phyloP scores from a whole-genome alignment of 345 rosid genomes.

The Hibiscus trionum region DNA sequence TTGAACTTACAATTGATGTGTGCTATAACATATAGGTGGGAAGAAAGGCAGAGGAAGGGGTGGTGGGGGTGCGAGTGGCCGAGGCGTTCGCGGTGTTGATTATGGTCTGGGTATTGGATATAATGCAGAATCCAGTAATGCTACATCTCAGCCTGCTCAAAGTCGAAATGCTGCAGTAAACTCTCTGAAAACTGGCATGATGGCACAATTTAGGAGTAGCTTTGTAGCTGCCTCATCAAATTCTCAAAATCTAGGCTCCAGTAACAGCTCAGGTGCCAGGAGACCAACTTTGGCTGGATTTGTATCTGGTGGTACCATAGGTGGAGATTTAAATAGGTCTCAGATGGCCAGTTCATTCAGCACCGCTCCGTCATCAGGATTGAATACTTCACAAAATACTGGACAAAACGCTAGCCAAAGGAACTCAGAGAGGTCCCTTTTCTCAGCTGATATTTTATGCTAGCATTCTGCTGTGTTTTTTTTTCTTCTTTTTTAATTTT shows the following conservation, averaged over 20 bases:
- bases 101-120: slow-evolving; percentile 95
- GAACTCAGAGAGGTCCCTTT: slow-evolving; percentile 48
- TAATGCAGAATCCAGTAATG: slow-evolving; percentile 45
- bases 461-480: not conserved
- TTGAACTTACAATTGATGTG: slow-evolving; percentile 16
- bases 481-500: not conserved
- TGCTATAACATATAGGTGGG: slow-evolving; percentile 50
- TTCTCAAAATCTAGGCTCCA: slow-evolving; percentile 36
- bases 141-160: slow-evolving; percentile 34
- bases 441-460: not conserved
- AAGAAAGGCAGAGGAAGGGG: slow-evolving; percentile 64
- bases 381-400: slow-evolving; percentile 29
- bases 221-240: slow-evolving; percentile 85
- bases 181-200: slow-evolving; percentile 61
- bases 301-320: slow-evolving; percentile 83
- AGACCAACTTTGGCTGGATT: slow-evolving; percentile 74
- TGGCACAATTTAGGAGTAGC: slow-evolving; percentile 77
- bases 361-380: slow-evolving; percentile 27
- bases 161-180: slow-evolving; percentile 56
- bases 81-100: slow-evolving; percentile 98
- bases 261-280: slow-evolving; percentile 33
- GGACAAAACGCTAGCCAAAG: slow-evolving; percentile 34
- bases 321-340: slow-evolving; percentile 53
- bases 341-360: slow-evolving; percentile 31
- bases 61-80: slow-evolving; percentile 31